Evolutionary conservation across 176 grass and related monocot genomes (phyloP), one percentile per base, ranked within the genome.

Genomic region (Microstegium vimineum): DNA sequence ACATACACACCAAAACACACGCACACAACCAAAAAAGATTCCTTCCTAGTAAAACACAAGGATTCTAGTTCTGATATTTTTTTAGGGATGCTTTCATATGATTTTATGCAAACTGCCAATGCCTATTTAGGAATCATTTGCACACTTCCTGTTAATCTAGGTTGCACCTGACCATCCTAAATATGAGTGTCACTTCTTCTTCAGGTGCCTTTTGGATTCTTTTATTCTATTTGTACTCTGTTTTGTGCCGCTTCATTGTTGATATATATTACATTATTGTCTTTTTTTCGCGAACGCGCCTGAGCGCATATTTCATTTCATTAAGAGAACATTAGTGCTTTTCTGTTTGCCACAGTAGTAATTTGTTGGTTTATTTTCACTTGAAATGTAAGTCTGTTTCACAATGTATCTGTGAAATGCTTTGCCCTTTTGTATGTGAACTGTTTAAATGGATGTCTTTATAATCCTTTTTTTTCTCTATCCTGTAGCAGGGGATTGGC

Each of bases 401-500:
- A 46, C 27, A 42, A 41, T 79, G n/a, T 77, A 78, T 66, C 30
- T 26, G 22, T 46, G 73, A 27, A 60, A 38, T 84, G 8, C 62
- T 74, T 81, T 37, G 52, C 27, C 7, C 42, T 28, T 56, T 56
- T 73, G 11, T 86, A 51, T 85, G 57, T 74, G 49, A 66, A 73
- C 5, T 64, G 10, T 85, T 36, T 41, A 43, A 66, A 66, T 78
- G 22, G 25, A 67, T 73, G 77, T 82, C 23, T 54, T 88, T 36
- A 26, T 73, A 35, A 62, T 86, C 84, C 9, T 68, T 25, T 77
- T 84, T 66, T 62, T 62, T 62, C 54, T 83, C 37, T 76, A 68
- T 87, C 18, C 43, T 68, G 61, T 80, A 83, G 74, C 89, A 90
- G 92, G 81, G 41, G 82, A 70, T 28, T 76, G 75, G 47, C 30